Percentiles rank a stretch among this genome's conserved stretches.
Conservation (phyloP, 2,329 filamentous ascomycete genomes). For the Fusarium cyanostomum region DNA sequence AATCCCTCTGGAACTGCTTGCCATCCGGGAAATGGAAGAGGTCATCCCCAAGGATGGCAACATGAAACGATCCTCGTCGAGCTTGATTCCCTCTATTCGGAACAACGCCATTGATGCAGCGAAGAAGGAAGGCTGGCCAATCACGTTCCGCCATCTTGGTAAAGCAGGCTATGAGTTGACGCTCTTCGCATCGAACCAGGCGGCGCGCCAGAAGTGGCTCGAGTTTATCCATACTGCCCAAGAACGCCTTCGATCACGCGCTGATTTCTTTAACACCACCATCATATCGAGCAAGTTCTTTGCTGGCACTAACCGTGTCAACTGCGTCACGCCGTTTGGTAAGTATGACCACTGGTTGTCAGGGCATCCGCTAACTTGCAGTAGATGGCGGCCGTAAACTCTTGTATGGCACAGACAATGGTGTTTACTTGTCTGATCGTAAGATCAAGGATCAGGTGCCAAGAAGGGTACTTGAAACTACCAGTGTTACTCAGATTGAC, state of each 20-base stretch:
- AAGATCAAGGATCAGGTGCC: constrained; percentile 86
- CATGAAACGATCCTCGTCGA: constrained; percentile 87
- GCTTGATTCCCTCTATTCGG: constrained; percentile 71
- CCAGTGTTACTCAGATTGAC: constrained; percentile 92
- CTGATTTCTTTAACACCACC: constrained; percentile 87
- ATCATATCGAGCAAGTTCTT: constrained; percentile 69
- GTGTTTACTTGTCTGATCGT: constrained; percentile 91
- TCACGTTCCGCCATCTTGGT: constrained; percentile 95
- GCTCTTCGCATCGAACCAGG: constrained; percentile 85
- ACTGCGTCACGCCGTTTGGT: constrained; percentile 93
- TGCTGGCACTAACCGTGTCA: constrained; percentile 79
- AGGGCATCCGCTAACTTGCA: constrained; percentile 25
- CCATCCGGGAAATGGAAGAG: constrained; percentile 97
- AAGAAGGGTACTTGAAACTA: constrained; percentile 84
- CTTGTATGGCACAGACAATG: constrained; percentile 92
- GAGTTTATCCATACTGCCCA: constrained; percentile 94
- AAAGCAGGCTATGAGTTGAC: constrained; percentile 95
- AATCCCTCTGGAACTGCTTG: constrained; percentile 90
- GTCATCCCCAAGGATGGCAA: constrained; percentile 83
- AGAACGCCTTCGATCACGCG: constrained; percentile 83
- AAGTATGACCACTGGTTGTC: constrained; percentile 49
- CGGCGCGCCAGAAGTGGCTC: constrained; percentile 94
- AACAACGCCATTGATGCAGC: constrained; percentile 62
- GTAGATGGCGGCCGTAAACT: constrained; percentile 93
- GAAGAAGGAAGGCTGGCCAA: constrained; percentile 82